A percentile compares a stretch with the other conserved stretches of the same genome.
Conservation (phyloP, 192 early-diverging fungal genomes). For the Helicostylum pulchrum region DNA sequence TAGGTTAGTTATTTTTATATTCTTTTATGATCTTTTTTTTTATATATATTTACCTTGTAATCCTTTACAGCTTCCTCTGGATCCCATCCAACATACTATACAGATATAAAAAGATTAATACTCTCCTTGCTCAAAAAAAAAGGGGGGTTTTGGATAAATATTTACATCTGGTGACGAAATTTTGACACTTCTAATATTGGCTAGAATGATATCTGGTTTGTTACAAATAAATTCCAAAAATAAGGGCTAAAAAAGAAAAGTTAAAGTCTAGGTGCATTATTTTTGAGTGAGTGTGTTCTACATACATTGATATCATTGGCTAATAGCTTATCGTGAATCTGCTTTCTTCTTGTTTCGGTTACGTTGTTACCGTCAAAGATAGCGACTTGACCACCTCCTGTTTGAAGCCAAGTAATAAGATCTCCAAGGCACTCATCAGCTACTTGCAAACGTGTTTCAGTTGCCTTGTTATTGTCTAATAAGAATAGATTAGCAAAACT, state of each 20-base stretch:
- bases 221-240: slow-evolving; percentile 55
- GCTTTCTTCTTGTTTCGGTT: slow-evolving; percentile 56
- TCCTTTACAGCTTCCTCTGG: slow-evolving; percentile 55
- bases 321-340: slow-evolving; percentile 55
- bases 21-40: background rate
- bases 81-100: slow-evolving; percentile 57
- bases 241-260: slow-evolving; percentile 18
- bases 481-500: background rate
- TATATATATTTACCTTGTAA: slow-evolving; percentile 26
- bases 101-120: background rate
- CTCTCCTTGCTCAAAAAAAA: background rate
- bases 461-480: slow-evolving; percentile 44
- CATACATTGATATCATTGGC: slow-evolving; percentile 48
- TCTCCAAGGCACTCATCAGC: slow-evolving; percentile 69
- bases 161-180: slow-evolving; percentile 69
- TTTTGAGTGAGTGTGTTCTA: slow-evolving; percentile 1
- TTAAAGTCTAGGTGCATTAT: background rate
- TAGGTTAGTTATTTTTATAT: background rate
- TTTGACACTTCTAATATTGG: slow-evolving; percentile 80
- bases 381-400: slow-evolving; percentile 69
- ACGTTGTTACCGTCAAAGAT: slow-evolving; percentile 77
- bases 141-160: background rate
- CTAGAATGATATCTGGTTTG: slow-evolving; percentile 61
- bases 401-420: slow-evolving; percentile 62
- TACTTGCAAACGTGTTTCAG: slow-evolving; percentile 49